Base-by-base conservation (phyloP, 2,329 filamentous ascomycete species). In the Paradendryphiella salina region DNA sequence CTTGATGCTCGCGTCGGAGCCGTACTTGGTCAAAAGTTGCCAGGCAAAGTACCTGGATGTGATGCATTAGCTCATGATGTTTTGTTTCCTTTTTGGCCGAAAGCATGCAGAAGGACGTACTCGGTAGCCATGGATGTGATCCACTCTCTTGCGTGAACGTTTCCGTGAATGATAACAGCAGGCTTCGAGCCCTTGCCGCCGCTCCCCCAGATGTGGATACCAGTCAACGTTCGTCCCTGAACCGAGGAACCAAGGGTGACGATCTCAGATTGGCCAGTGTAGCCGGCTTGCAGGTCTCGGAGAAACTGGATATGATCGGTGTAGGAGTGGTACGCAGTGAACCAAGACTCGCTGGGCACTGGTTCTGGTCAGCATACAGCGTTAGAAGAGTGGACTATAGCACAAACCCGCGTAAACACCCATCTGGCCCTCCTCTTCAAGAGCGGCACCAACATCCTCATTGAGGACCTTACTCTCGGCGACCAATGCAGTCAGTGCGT, bases 201-300 rank as follows among this genome's bases (percentile, higher is more conserved):
- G 21, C 59, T 65, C 6, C 70, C 70, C 70, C 70, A 73, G 55
- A 73, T 72, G 36, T 73, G 70, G 46, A 73, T 72, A 32, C 70
- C 70, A 18, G 65, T 71, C 36, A 72, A 48, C 13, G 57, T 52
- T 17, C 70, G 64, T 33, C 70, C 69, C 28, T 72, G 61, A 1
- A 67, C 63, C 2, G 70, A 72, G 9, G 57, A 64, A 8, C 70
- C 70, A 1, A 66, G 56, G 6, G 64, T 70, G 31, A 71, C 54
- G 26, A 73, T 66, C 49, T 71, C 70, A 0, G 70, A 71, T 31
- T 70, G 63, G 36, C 53, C 46, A 5, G 70, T 64, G 45, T 60
- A 71, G 2, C 67, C 59, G n/a, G 51, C 66, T 44, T 71, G 68
- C 3, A 73, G 56, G 35, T 72, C 70, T 5, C 52, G 50, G 18